phyloP scores from a whole-genome alignment of 768 basidiomycete species.

The Astraeus odoratus region DNA sequence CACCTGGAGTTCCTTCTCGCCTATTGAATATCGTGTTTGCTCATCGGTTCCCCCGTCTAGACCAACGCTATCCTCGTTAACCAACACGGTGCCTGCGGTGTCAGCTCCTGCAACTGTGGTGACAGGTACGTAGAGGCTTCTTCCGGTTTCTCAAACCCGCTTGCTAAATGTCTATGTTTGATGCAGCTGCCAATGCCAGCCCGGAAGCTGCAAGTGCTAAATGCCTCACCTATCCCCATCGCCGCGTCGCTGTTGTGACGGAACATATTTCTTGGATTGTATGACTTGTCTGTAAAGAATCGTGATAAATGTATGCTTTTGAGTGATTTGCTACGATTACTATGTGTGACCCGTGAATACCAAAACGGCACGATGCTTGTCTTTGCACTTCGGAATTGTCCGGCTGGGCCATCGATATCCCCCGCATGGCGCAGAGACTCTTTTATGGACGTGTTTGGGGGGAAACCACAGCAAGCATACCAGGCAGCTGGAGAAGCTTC shows the following conservation, averaged over 20 bases:
- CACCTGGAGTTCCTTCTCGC: neutral
- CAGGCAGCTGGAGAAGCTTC: too few species aligned
- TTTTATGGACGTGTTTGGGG: too few species aligned
- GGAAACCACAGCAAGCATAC: too few species aligned
- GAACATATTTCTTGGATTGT: neutral
- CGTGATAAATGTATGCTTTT: too few species aligned
- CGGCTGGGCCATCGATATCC: too few species aligned
- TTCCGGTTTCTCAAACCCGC: neutral
- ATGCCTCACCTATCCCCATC: neutral
- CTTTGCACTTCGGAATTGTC: too few species aligned
- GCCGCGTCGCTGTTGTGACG: neutral
- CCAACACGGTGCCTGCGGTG: neutral
- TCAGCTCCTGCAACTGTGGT: neutral
- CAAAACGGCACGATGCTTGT: too few species aligned
- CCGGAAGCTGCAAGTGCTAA: slow-evolving; percentile 1
- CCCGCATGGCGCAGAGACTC: too few species aligned
- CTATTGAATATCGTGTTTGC: neutral
- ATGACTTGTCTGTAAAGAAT: neutral
- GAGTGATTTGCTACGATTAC: too few species aligned
- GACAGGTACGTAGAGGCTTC: neutral
- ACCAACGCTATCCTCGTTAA: neutral
- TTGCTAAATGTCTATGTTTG: neutral
- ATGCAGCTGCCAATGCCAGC: neutral
- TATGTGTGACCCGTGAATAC: too few species aligned
- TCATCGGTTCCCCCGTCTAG: neutral